Base-by-base conservation (phyloP, 2,329 filamentous ascomycete species). In the Knufia fluminis region DNA sequence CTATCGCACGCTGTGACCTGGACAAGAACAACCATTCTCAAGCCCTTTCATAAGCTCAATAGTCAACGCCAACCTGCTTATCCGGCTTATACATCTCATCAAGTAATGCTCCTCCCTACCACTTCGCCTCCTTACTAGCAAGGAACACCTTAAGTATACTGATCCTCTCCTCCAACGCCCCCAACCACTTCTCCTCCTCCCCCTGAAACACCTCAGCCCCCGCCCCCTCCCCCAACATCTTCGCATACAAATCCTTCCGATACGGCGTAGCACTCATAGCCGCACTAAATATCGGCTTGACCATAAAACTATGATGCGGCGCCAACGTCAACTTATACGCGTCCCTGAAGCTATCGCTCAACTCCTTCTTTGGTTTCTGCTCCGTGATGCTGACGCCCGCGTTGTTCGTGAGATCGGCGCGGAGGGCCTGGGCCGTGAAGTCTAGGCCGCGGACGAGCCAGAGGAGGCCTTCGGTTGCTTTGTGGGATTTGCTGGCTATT, bases 241-340 rank as follows among this genome's bases (percentile, higher is more conserved):
- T 95, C 57, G 70, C 70, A 67, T 96, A 97, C 66, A 98, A 97
- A 69, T 91, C 86, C 66, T 86, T 87, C 59, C 91, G 81, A 76
- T 96, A 95, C 1, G 92, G 92, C 59, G 86, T 91, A 16, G 89
- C 90, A 60, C 80, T 79, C 89, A 98, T 95, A 66, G 91, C 91
- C 54, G 89, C 85, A 60, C 78, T 85, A 78, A 97, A 97, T 64
- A 96, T 77, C 53, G 88, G 88, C 77, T 94, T 95, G 61, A 96
- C 73, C 55, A 96, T 61, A 69, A 94, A 89, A 64, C 77, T 81
- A 76, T 98, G 92, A 74, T 94, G 82, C 22, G 85, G 86, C 74
- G 94, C 95, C 61, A 98, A 84, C 44, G 91, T 96, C 61, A 73
- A 75, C 65, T 77, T 79, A 72, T 98, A 98, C 59, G 90, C 86